Evolutionary conservation across 176 grass and related monocot species (phyloP), one percentile per base, ranked within the genome.

Genomic region (Zoysia japonica): DNA sequence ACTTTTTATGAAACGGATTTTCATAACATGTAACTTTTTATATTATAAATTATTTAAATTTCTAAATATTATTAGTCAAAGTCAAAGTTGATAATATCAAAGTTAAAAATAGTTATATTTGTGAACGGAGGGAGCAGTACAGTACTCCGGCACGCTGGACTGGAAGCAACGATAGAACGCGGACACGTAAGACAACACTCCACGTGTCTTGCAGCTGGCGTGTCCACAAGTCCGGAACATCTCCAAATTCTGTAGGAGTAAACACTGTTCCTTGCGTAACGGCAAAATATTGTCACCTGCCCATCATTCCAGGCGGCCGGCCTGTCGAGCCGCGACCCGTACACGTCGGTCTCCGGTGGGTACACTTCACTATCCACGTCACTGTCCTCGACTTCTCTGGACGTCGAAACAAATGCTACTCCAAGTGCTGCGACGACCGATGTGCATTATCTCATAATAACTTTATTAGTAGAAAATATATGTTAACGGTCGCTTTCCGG

Each of bases 281-380:
- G 7, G 11, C 68, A 20, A 9, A 61, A 16, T 11, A 35, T 35
- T 81, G 36, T 16, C 38, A n/a, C 9, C 60, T 48, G 49, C 5
- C 3, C 59, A 57, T 71, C 79, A 87, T 72, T 78, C 73, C 67
- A 15, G 17, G 72, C 52, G 43, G n/a, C 75, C 61, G 42, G 14
- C 10, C 35, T 40, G 66, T 47, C 46, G 17, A 51, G 35, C 68
- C 7, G 14, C 1, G 0, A 37, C 64, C 67, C 20, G 68, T 50
- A 28, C 75, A 88, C 69, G 75, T 54, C 15, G 7, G 52, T 6
- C 8, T 11, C 19, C 13, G 2, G 45, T 44, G 52, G 51, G 37
- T 37, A 19, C 59, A 38, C 69, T 13, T 82, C 75, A 41, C 48
- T 7, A 5, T 59, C 68, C 28, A 87, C 42, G 66, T 84, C 67